Percentiles rank a stretch among this genome's conserved stretches.
These are phyloP conservation scores for Biscogniauxia mediterranea DNA, from an alignment of 2,329 filamentous ascomycete species.

Conservation along the genomic window DNA sequence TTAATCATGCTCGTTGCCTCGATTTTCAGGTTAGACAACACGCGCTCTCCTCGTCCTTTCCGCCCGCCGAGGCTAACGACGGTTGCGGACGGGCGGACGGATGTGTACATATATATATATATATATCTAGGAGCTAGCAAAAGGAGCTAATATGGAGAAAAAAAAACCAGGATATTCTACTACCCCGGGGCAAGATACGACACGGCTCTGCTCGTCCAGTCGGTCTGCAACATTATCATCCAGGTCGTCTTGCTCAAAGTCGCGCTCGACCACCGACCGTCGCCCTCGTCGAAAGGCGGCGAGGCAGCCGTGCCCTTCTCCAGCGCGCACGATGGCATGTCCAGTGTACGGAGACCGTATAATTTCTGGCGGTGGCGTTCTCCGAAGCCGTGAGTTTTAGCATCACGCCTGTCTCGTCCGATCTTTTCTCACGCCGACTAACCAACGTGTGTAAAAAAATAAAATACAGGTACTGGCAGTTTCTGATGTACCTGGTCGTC, in stretches of 20 bases:
- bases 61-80: too few species aligned
- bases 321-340: slow-evolving; percentile 43
- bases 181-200: slow-evolving; percentile 67
- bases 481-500: slow-evolving; percentile 66
- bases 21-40: slow-evolving; percentile 52
- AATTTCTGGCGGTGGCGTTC: slow-evolving; percentile 82
- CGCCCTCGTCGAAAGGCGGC: slow-evolving; percentile 58
- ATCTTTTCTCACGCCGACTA: slow-evolving; percentile 15
- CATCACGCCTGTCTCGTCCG: neutral
- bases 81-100: slow-evolving; percentile 9
- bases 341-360: slow-evolving; percentile 58
- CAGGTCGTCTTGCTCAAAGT: slow-evolving; percentile 65
- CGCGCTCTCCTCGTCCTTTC: too few species aligned
- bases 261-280: slow-evolving; percentile 65
- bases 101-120: too few species aligned
- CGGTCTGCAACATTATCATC: slow-evolving; percentile 63
- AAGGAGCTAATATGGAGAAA: slow-evolving; percentile 5
- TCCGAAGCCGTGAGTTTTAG: slow-evolving; percentile 58
- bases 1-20: slow-evolving; percentile 71
- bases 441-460: slow-evolving; percentile 15
- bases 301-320: slow-evolving; percentile 63
- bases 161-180: slow-evolving; percentile 59
- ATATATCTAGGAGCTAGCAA: neutral
- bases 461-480: slow-evolving; percentile 69
- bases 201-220: slow-evolving; percentile 60